Percentiles rank a stretch among this genome's conserved stretches.
Evolutionary conservation across 2,329 filamentous ascomycete genomes (phyloP).

Genomic region (Fulvia fulva): DNA sequence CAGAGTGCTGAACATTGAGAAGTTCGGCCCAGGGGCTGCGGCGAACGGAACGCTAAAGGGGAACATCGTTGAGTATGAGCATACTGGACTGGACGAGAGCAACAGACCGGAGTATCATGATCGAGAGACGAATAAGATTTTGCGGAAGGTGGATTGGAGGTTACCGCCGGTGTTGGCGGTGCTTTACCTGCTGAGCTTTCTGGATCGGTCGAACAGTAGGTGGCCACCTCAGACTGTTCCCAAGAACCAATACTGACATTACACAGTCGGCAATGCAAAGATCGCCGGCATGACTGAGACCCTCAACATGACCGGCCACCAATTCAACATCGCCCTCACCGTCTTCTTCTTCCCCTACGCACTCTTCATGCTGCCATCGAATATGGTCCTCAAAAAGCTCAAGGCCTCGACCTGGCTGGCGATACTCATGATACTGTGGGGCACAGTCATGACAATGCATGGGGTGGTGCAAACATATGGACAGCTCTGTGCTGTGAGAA

Average conservation of each 20-base stretch:
- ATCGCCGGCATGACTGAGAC: constrained; percentile 33
- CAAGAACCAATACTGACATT: constrained; percentile 2
- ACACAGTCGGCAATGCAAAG: constrained; percentile 34
- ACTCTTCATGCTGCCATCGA: constrained; percentile 36
- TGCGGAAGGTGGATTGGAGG: constrained; percentile 40
- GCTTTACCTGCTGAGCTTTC: constrained; percentile 47
- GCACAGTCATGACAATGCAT: constrained; percentile 30
- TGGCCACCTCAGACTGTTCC: neutral
- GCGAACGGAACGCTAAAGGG: neutral
- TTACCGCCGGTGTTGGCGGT: constrained; percentile 31
- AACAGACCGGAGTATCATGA: constrained; percentile 17
- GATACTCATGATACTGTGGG: constrained; percentile 31
- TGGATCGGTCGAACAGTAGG: constrained; percentile 21
- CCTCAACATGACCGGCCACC: constrained; percentile 38
- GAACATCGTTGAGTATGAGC: constrained; percentile 3
- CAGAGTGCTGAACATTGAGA: neutral
- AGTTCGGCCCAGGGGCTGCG: neutral
- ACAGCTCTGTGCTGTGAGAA: constrained; percentile 27
- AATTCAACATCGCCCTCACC: constrained; percentile 39
- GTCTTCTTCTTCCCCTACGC: constrained; percentile 43
- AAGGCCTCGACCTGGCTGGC: constrained; percentile 36
- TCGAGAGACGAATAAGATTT: constrained; percentile 44
- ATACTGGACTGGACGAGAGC: constrained; percentile 14
- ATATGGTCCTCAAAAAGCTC: constrained; percentile 40
- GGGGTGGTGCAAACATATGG: constrained; percentile 30